Evolutionary conservation across 2,329 filamentous ascomycete species (phyloP), one percentile per base, ranked within the genome.

Genomic region (Trichophyton simii): DNA sequence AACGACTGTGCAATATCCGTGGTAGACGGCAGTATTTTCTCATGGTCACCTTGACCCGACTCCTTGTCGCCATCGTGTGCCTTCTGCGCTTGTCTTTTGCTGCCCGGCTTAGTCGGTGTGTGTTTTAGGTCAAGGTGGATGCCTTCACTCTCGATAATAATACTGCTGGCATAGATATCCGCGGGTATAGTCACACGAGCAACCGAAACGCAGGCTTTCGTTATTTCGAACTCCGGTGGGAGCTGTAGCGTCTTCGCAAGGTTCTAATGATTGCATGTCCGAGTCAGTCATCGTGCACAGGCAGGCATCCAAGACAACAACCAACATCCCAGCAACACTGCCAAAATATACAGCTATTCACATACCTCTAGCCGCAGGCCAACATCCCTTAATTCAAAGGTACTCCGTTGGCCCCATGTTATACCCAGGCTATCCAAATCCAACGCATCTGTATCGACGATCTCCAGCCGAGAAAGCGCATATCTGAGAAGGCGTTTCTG

Each of bases 401-500:
- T 87, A 46, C 64, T 94, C 66, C 87, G 86, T 72, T 87, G 86
- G 38, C 94, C 94, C 75, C 89, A 83, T 54, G 85, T 86, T 67
- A 96, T 83, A 67, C 95, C 90, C 65, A 97, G 77, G 67, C 90
- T 89, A 66, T 94, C 90, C 64, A 94, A 81, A 69, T 96, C 88
- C 66, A 96, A 78, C 11, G 88, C 86, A 70, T 95, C 87, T 62
- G 89, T 88, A 70, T 97, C 94, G 63, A 99, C 83, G 61, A 96
- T 80, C 67, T 95, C 91, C 63, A 96, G 80, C 62, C 87, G 85
- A 25, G 87, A 87, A 48, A 99, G 79, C 58, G 87, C 89, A 78
- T 94, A 96, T 67, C 89, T 87, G 66, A 97, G 82, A 68, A 97
- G 81, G 73, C 87, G 86, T 81, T 94, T 95, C 77, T 91, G 89